Evolutionary conservation across 495 filamentous ascomycete species (phyloP), one percentile per base, ranked within the genome.

Genomic region (Podospora sp.): DNA sequence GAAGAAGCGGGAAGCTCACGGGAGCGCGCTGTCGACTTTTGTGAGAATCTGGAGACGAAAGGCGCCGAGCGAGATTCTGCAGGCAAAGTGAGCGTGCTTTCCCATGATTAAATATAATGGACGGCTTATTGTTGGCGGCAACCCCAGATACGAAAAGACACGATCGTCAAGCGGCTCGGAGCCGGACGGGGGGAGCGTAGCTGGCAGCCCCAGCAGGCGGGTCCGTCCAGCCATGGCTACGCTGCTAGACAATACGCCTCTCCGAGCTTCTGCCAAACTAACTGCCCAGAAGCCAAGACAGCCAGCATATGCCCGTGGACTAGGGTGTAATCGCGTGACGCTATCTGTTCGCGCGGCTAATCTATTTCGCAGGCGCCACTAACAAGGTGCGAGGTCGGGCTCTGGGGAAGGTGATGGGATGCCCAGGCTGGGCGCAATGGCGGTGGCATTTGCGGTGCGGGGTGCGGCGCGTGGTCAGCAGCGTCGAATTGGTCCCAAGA

Each of bases 51-150:
- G 50, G 26, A 35, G 33, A 65, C 36, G 57, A 56, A 63, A 51
- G 65, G 52, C 55, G 56, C 65, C 52, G 50, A 70, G 58, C 67
- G 68, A 56, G 29, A 68, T 60, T n/a, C 21, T 7, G 21, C 52
- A 63, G 57, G 52, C 63, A 53, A 62, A 36, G 60, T 63, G 40
- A 46, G 40, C 16, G 67, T 64, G 58, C 60, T 70, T 51, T 53
- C 60, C 67, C 69, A 72, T 66, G 69, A 72, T 59, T 69, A 72
- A 72, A 73, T 73, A 73, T 73, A 75, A 53, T 55, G 66, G 61
- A 63, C 61, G 68, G 64, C 50, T 65, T 72, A 70, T 69, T 66
- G 62, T 33, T 60, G 58, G 52, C 62, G 61, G 49, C 61, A 29
- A 46, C 40, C 21, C 52, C 52, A 55, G 20, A 55, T 26, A 60